phyloP scores from a whole-genome alignment of 2,329 filamentous ascomycete species.

The Calonectria multiphialidica region DNA sequence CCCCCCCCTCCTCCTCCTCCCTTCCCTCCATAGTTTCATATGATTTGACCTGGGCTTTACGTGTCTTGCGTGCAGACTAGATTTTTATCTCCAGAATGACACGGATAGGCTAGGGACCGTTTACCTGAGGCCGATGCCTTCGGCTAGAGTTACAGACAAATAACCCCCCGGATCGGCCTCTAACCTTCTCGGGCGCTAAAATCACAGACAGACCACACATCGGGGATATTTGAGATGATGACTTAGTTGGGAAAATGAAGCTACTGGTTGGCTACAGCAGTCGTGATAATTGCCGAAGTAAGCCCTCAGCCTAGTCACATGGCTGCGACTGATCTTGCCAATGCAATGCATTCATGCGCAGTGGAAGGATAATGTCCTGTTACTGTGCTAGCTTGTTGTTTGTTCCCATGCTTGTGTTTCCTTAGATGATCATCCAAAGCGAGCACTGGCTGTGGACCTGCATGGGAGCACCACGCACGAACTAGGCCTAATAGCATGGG shows the following conservation, averaged over 20 bases:
- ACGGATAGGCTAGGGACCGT: not conserved
- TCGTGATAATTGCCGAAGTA: not conserved
- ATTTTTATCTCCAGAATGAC: not conserved
- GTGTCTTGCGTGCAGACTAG: not conserved
- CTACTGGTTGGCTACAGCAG: not conserved
- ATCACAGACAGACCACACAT: not conserved
- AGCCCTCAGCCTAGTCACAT: constrained; percentile 10
- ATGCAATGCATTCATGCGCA: constrained; percentile 38
- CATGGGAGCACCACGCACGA: constrained; percentile 1
- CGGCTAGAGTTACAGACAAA: constrained; percentile 16
- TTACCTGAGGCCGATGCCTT: not conserved
- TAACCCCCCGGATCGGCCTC: not conserved
- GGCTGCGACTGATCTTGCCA: not conserved
- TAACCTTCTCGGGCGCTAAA: constrained; percentile 6
- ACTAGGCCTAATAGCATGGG: not conserved
- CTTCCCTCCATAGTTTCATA: not conserved
- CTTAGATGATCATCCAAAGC: not conserved
- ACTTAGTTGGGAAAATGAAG: constrained; percentile 2
- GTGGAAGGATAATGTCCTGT: constrained; percentile 7
- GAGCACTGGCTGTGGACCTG: not conserved
- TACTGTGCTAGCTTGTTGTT: constrained; percentile 7
- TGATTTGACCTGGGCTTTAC: not conserved
- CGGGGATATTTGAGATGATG: not conserved
- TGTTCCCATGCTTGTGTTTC: constrained; percentile 1
- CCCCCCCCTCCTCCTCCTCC: not conserved